Conservation (phyloP, 1,284 basidiomycete species). For the Grifola frondosa region DNA sequence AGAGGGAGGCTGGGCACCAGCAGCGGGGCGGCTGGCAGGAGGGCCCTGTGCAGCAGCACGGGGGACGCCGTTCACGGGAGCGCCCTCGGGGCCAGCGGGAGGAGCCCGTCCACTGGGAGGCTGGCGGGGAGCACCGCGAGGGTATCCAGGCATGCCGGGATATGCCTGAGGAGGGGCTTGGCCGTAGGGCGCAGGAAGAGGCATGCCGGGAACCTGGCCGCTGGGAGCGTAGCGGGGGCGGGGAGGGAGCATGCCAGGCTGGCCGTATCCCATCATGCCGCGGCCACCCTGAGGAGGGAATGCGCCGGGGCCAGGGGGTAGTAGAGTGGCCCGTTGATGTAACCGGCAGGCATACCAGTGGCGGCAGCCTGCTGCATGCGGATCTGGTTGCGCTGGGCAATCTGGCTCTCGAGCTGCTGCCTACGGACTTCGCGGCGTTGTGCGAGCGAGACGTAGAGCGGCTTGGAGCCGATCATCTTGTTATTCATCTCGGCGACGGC, state of each 20-base stretch:
- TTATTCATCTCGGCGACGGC: conserved; percentile 99
- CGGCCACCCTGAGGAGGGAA: conserved; percentile 80
- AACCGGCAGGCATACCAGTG: conserved; percentile 79
- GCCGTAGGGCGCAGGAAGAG: conserved; percentile 67
- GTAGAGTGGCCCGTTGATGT: conserved; percentile 85
- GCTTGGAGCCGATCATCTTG: conserved; percentile 99
- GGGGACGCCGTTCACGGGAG: conserved; percentile 48
- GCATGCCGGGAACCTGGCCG: conserved; percentile 76
- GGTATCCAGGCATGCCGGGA: conserved; percentile 64
- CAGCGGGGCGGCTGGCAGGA: conserved; percentile 42
- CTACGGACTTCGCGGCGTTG: conserved; percentile 98
- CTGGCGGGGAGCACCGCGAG: conserved; percentile 47
- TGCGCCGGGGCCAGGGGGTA: conserved; percentile 82
- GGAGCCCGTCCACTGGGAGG: conserved; percentile 39
- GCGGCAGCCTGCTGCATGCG: conserved; percentile 92
- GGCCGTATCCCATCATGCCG: conserved; percentile 80
- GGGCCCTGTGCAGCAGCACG: conserved; percentile 49
- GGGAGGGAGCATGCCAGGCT: conserved; percentile 84
- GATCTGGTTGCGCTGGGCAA: conserved; percentile 94
- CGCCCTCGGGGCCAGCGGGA: conserved; percentile 59
- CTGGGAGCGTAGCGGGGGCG: conserved; percentile 81
- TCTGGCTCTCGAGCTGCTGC: conserved; percentile 98
- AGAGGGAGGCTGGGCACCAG: conserved; percentile 41
- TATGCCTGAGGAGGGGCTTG: conserved; percentile 70
- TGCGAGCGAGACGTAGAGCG: conserved; percentile 97